phyloP scores from a whole-genome alignment of 306 rosid genomes.

The Rosa lucieae region DNA sequence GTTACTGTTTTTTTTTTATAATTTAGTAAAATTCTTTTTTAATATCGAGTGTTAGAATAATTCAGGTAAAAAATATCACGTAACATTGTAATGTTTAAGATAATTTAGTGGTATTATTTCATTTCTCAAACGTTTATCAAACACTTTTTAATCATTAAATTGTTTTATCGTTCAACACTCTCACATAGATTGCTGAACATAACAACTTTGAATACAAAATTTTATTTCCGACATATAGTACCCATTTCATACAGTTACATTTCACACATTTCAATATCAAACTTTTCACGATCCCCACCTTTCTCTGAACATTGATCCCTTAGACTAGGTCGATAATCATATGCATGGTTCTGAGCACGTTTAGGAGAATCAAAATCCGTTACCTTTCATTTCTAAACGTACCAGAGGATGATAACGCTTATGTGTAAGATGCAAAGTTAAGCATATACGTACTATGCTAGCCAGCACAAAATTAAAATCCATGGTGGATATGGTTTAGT shows the following conservation, averaged over 20 bases:
- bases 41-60: background rate
- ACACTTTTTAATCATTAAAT: too few relatives aligned
- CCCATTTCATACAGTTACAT: background rate
- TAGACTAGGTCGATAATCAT: background rate
- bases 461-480: slow-evolving; percentile 13
- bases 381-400: slow-evolving; percentile 7
- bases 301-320: background rate
- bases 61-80: too few relatives aligned
- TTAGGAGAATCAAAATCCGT: slow-evolving; percentile 13
- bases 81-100: too few relatives aligned
- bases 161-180: too few relatives aligned
- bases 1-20: too few relatives aligned
- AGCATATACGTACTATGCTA: slow-evolving; percentile 2
- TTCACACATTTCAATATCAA: background rate
- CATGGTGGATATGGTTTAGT: slow-evolving; percentile 12
- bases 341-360: slow-evolving; percentile 6
- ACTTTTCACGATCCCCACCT: background rate
- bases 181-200: too few relatives aligned
- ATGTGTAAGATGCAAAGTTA: slow-evolving; percentile 20
- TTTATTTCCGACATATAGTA: too few relatives aligned
- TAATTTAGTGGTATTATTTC: too few relatives aligned
- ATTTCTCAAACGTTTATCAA: too few relatives aligned
- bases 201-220: too few relatives aligned
- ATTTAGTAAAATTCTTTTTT: too few relatives aligned
- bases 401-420: slow-evolving; percentile 11